These are phyloP conservation scores for Suillus luteus DNA, from an alignment of 768 basidiomycete species.

Conservation along the genomic window DNA sequence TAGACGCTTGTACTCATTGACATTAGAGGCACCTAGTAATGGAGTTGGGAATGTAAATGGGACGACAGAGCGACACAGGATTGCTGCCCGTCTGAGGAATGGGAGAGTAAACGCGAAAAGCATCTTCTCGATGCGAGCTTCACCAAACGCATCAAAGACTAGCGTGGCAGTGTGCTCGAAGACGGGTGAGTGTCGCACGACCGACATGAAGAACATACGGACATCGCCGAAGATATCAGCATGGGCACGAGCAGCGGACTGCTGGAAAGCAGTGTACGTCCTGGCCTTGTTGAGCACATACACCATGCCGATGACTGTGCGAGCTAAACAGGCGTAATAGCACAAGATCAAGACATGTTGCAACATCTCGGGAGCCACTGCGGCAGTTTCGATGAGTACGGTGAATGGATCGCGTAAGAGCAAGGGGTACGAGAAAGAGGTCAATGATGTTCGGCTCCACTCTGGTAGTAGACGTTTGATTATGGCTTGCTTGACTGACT, in stretches of 20 bases:
- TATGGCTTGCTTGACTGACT: constrained; percentile 79
- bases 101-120: constrained; percentile 88
- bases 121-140: constrained; percentile 81
- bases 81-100: constrained; percentile 85
- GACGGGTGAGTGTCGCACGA: constrained; percentile 84
- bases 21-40: constrained; percentile 39
- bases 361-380: constrained; percentile 86
- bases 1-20: constrained; percentile 79
- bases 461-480: constrained; percentile 89
- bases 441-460: constrained; percentile 85
- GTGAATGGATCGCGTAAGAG: constrained; percentile 90
- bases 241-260: constrained; percentile 48
- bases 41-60: constrained; percentile 64
- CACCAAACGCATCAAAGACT: constrained; percentile 79
- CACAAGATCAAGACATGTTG: constrained; percentile 85
- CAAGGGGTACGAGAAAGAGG: constrained; percentile 81
- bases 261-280: constrained; percentile 48
- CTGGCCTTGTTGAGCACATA: constrained; percentile 76
- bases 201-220: constrained; percentile 88
- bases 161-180: constrained; percentile 84
- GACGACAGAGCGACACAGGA: constrained; percentile 77
- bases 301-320: constrained; percentile 84
- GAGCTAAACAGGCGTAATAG: constrained; percentile 89
- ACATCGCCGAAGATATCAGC: constrained; percentile 81
- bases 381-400: constrained; percentile 86